Base-by-base conservation (phyloP, 2,329 filamentous ascomycete species). In the Helicocarpus griseus region DNA sequence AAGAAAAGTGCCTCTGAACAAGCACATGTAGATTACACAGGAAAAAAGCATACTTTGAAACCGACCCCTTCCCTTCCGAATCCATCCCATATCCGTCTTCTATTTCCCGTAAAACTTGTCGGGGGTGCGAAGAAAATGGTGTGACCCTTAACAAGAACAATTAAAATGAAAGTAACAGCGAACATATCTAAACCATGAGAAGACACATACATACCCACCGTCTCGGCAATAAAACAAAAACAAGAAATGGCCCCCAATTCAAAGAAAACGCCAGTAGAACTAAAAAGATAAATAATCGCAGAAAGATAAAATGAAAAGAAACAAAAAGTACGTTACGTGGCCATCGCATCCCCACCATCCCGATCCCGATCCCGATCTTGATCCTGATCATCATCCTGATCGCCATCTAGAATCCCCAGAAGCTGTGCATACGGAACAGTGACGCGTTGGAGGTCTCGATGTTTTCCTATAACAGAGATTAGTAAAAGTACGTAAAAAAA, bases 361-460 rank as follows among this genome's bases (percentile, higher is more conserved):
- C 61, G 61, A 21, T 61, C 28, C 43, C 14, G 28, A 24, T 38
- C 43, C 40, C 17, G 40, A 22, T 62, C 58, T 43, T 61, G 61
- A 22, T 61, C 28, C 28, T 35, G 17, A 9, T 39, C 50, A 21
- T 39, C 41, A 19, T 62, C 58, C 41, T 61, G 61, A 24, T 61
- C 65, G 14, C 29, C 29, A 39, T 69, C 65, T 8, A 74, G 63
- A 53, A 79, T 63, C 33, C 85, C 86, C 21, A 94, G 74, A n/a
- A 89, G 74, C 56, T 87, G 82, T 11, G 91, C 91, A 67, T 97
- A 97, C 56, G 94, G 91, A 24, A 96, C 87, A n/a, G 89, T 95
- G 39, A 96, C 79, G 24, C 93, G 80, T 68, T 98, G 93, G 28
- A 98, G 76, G 65, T 97, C 94, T 52, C 93, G 84, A 70, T 93